A percentile compares a stretch with the other conserved stretches of the same genome.
Evolutionary conservation across 2,329 filamentous ascomycete species (phyloP).

Genomic region (Botrytis galanthina): DNA sequence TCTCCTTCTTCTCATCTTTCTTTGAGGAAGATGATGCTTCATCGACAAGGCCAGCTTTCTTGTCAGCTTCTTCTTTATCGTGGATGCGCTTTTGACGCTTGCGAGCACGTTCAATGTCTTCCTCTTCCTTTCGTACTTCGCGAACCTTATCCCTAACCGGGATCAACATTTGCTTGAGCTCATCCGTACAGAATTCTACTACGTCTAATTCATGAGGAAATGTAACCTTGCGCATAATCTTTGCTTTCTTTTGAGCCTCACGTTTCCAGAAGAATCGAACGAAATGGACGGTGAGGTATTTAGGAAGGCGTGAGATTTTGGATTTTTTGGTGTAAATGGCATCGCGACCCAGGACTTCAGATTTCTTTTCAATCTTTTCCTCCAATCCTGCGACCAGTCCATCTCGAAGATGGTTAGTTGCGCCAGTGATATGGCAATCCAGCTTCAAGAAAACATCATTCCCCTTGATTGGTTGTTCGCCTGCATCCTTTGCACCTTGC

Average conservation of each 20-base stretch:
- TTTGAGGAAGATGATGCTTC: constrained; percentile 43
- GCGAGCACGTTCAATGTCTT: constrained; percentile 85
- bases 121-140: constrained; percentile 90
- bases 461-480: constrained; percentile 65
- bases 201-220: constrained; percentile 92
- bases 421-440: constrained; percentile 87
- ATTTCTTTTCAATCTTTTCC: constrained; percentile 90
- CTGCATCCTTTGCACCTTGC: constrained; percentile 67
- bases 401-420: constrained; percentile 87
- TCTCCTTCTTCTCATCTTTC: constrained; percentile 44
- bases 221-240: constrained; percentile 98
- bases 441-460: constrained; percentile 85
- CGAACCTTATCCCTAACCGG: constrained; percentile 96
- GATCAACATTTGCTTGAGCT: constrained; percentile 75
- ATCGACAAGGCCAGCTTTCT: constrained; percentile 49
- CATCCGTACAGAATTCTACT: constrained; percentile 92
- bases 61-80: constrained; percentile 49
- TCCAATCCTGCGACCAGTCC: constrained; percentile 78
- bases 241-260: constrained; percentile 95
- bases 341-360: constrained; percentile 71
- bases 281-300: constrained; percentile 95
- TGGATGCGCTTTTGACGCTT: constrained; percentile 80
- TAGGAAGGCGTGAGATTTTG: constrained; percentile 85
- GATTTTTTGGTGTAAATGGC: constrained; percentile 86
- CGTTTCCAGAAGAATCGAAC: constrained; percentile 98